These are phyloP conservation scores for Xylariomycetidae sp. DNA, from an alignment of 2,329 filamentous ascomycete species.

Conservation along the genomic window DNA sequence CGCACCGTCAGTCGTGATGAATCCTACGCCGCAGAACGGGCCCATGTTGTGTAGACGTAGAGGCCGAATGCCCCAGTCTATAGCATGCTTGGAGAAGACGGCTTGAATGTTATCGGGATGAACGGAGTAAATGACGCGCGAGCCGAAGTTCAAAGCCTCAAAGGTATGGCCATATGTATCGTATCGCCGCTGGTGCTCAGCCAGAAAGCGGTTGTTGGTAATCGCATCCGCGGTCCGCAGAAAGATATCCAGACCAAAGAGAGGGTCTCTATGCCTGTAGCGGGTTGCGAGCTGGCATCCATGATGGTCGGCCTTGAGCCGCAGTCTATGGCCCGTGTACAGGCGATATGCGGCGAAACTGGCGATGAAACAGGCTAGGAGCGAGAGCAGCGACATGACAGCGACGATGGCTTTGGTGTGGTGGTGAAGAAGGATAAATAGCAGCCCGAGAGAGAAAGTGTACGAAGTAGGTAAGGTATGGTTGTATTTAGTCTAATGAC, in stretches of 20 bases:
- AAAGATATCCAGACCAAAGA: conserved; percentile 18
- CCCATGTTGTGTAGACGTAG: conserved; percentile 17
- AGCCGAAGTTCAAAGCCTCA: conserved; percentile 16
- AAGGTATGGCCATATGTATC: conserved; percentile 18
- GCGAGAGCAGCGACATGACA: conserved; percentile 11
- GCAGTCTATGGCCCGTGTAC: conserved; percentile 13
- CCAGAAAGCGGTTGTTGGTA: conserved; percentile 17
- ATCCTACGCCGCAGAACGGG: conserved; percentile 16
- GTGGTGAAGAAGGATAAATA: conserved; percentile 3
- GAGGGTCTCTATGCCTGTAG: conserved; percentile 17
- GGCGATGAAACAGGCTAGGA: conserved; percentile 12
- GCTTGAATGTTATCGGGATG: conserved; percentile 17
- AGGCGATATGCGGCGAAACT: conserved; percentile 16
- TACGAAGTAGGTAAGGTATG: too few relatives aligned
- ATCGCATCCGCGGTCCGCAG: conserved; percentile 16
- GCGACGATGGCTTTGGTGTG: conserved; percentile 14
- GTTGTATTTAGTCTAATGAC: too few relatives aligned
- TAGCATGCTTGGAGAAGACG: conserved; percentile 17
- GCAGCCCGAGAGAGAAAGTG: too few relatives aligned
- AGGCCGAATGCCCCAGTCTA: conserved; percentile 17
- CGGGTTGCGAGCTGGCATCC: conserved; percentile 13
- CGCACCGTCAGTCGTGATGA: conserved; percentile 17
- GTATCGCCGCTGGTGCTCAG: conserved; percentile 18
- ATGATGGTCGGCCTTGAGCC: conserved; percentile 15
- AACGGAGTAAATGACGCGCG: conserved; percentile 13